These are phyloP conservation scores for Skeletonema grethae DNA, from an alignment of 108 stramenopile species.

Conservation along the genomic window DNA sequence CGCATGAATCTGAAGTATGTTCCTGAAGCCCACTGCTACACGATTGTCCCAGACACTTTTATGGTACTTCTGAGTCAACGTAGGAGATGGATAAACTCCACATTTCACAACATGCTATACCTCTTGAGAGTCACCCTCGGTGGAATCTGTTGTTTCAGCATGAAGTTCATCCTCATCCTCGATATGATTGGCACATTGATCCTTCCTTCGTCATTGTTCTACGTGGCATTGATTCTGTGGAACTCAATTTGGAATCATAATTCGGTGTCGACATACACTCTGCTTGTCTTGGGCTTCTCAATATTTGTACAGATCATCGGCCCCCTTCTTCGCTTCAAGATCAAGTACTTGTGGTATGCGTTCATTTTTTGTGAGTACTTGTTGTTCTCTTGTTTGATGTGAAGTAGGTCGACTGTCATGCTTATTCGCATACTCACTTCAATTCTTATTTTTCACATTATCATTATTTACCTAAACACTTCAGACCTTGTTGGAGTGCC, in stretches of 20 bases:
- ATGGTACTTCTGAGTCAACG: not conserved
- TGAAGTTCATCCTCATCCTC: not conserved
- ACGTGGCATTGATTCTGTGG: not conserved
- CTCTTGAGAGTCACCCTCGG: not conserved
- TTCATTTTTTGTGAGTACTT: not conserved
- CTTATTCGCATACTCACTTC: not conserved
- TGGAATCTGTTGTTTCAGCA: conserved; percentile 7
- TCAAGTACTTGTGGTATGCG: not conserved
- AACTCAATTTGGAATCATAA: not conserved
- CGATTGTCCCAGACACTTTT: conserved; percentile 7
- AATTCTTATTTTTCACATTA: not conserved
- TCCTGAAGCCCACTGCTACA: conserved; percentile 7
- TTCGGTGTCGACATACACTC: too few relatives aligned
- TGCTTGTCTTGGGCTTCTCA: too few relatives aligned
- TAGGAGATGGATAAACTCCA: conserved; percentile 9
- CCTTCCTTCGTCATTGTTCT: not conserved
- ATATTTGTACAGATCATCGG: not conserved
- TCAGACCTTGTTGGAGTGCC: not conserved
- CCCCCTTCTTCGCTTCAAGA: not conserved
- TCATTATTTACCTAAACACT: not conserved
- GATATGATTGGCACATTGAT: conserved; percentile 11
- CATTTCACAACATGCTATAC: conserved; percentile 16
- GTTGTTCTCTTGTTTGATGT: not conserved
- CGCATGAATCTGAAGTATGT: conserved; percentile 46
- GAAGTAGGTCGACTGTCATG: not conserved